Base-by-base conservation (phyloP, 345 rosid species). In the Adansonia digitata region DNA sequence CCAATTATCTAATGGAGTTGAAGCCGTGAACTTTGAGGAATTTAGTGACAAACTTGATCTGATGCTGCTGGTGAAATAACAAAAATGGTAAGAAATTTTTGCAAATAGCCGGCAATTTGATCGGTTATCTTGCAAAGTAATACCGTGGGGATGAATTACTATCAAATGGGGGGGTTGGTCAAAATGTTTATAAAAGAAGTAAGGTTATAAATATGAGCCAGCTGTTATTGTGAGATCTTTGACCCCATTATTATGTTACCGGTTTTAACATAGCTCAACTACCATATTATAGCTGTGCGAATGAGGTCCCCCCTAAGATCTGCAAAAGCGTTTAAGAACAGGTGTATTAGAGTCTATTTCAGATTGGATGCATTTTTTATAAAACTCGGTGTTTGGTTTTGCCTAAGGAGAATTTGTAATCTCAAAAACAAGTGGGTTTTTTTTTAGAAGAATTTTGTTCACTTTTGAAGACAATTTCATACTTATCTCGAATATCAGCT, bases 171-270 rank as follows among this genome's bases (percentile, higher is more conserved):
- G 17, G 39, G 39, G 39, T 59, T 59, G 64, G 64, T 29, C 64
- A 29, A 43, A 52, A 43, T 66, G 53, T 66, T 13, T 66, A 66
- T 42, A 22, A 43, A 66, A 6, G 71, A 22, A 20, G 31, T 66
- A 66, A 66, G 52, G 53, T 43, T 66, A 66, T 66, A 24, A 66
- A 66, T 66, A 66, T 2, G 35, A 43, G 51, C 51, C 51, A 66
- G 37, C 4, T 13, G 52, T 42, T 22, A 66, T 43, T 66, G 26
- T 66, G 53, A 66, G 15, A 35, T 7, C 45, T 10, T 8, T 42
- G 11, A 17, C 55, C 18, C 55, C 55, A 49, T 49, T 49, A 42
- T 42, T n/a, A n/a, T n/a, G n/a, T 31, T 31, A 31, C 1, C 64
- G 5, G 39, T 8, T 14, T 59, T 29, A 14, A 29, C n/a, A 59